Conservation (phyloP, 106 monocot genomes). For the Dioscorea zingiberensis region DNA sequence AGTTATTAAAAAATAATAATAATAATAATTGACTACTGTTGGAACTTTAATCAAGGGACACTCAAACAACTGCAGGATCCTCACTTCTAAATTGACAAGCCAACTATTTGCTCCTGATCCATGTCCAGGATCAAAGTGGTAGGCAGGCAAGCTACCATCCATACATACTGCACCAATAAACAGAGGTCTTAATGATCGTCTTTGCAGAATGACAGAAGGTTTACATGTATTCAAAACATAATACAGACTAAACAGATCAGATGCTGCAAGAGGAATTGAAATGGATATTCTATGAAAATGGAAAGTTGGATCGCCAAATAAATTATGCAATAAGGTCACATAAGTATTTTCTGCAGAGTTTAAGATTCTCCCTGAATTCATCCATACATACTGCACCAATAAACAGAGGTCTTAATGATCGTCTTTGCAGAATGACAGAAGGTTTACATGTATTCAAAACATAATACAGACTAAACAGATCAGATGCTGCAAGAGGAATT, state of each 20-base stretch:
- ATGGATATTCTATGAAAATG: too few relatives aligned
- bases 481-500: neutral
- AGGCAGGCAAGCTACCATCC: slow-evolving; percentile 74
- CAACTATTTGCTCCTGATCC: slow-evolving; percentile 78
- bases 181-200: neutral
- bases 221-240: neutral
- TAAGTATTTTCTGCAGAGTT: too few relatives aligned
- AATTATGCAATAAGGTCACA: neutral
- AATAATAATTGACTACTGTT: neutral
- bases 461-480: too few relatives aligned
- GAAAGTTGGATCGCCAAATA: neutral
- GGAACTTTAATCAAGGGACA: neutral
- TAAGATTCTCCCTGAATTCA: too few relatives aligned
- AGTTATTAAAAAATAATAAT: neutral
- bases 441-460: too few relatives aligned
- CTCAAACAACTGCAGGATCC: neutral
- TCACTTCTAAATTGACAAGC: slow-evolving; percentile 75
- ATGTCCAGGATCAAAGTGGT: slow-evolving; percentile 66
- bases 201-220: neutral
- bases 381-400: slow-evolving; percentile 62
- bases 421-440: too few relatives aligned
- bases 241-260: neutral
- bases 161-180: slow-evolving; percentile 48
- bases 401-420: too few relatives aligned
- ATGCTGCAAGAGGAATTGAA: too few relatives aligned